Conservation (phyloP, 2,329 filamentous ascomycete species). For the Geoglossum cookeanum region DNA sequence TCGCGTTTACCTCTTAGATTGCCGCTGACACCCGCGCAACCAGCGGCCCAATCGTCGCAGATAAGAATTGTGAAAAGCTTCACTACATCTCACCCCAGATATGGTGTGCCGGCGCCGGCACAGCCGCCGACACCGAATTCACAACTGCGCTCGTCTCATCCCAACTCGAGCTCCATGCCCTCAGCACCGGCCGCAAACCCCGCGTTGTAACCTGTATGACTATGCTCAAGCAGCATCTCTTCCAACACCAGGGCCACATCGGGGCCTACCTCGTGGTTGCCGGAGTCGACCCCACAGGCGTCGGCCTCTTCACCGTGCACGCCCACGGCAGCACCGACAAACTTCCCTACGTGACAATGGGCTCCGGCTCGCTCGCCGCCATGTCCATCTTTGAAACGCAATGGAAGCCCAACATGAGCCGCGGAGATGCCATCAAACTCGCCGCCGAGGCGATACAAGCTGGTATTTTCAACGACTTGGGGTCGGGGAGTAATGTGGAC, state of each 20-base stretch:
- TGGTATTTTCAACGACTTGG: constrained; percentile 97
- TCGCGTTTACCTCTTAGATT: constrained; percentile 38
- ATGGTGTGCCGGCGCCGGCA: constrained; percentile 97
- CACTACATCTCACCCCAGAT: constrained; percentile 98
- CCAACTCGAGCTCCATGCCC: constrained; percentile 89
- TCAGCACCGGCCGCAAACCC: constrained; percentile 89
- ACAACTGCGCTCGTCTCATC: constrained; percentile 97
- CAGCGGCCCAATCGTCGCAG: constrained; percentile 91
- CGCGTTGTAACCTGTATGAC: constrained; percentile 99
- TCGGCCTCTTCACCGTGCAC: constrained; percentile 93
- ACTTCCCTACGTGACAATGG: constrained; percentile 98
- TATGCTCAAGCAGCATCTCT: constrained; percentile 97
- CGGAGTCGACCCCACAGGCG: constrained; percentile 86
- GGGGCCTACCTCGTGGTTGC: constrained; percentile 96
- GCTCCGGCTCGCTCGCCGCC: constrained; percentile 81
- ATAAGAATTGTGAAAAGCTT: constrained; percentile 99
- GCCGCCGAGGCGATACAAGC: constrained; percentile 77
- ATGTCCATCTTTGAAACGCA: constrained; percentile 97
- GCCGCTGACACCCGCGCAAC: constrained; percentile 96
- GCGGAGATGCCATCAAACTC: constrained; percentile 66
- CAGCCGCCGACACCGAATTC: constrained; percentile 96
- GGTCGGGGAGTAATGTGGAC: constrained; percentile 93
- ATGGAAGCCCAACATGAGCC: constrained; percentile 65
- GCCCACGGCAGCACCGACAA: constrained; percentile 97
- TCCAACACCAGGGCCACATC: constrained; percentile 94